phyloP scores from a whole-genome alignment of 176 grass and related monocot genomes.

The Avena atlantica region DNA sequence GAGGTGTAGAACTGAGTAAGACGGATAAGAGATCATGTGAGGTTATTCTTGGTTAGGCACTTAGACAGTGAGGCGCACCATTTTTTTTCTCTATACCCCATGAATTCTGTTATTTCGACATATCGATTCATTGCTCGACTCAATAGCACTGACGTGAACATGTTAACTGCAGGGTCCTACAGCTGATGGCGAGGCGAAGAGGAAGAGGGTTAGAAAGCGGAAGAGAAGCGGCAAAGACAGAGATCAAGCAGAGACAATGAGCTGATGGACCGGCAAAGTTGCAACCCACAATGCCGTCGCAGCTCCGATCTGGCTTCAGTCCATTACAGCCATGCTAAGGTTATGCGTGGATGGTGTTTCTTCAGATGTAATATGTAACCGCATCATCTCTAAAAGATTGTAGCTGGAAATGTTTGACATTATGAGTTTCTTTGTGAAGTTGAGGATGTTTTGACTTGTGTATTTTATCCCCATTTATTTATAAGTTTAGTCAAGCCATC shows the following conservation, averaged over 20 bases:
- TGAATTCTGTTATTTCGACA: not conserved
- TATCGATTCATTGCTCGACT: not conserved
- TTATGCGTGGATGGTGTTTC: not conserved
- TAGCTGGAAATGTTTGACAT: not conserved
- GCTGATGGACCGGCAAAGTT: constrained; percentile 24
- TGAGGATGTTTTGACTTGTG: not conserved
- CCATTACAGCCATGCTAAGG: not conserved
- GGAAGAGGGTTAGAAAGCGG: constrained; percentile 72
- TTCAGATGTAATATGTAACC: not conserved
- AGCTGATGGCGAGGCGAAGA: constrained; percentile 45
- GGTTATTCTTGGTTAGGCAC: not conserved
- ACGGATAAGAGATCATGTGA: not conserved
- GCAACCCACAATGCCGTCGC: not conserved
- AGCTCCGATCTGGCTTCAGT: not conserved
- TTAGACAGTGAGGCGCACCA: not conserved
- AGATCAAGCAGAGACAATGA: constrained; percentile 34
- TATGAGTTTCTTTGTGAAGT: not conserved
- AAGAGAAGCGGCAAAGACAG: constrained; percentile 51
- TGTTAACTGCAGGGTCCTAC: constrained; percentile 39
- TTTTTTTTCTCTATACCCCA: not conserved
- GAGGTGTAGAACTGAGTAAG: not conserved
- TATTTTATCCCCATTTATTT: not conserved
- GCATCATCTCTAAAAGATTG: not conserved
- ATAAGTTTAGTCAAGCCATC: not conserved
- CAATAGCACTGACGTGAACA: constrained; percentile 10